phyloP scores from a whole-genome alignment of 208 protist species.

The Trypanosomatidae sp. region DNA sequence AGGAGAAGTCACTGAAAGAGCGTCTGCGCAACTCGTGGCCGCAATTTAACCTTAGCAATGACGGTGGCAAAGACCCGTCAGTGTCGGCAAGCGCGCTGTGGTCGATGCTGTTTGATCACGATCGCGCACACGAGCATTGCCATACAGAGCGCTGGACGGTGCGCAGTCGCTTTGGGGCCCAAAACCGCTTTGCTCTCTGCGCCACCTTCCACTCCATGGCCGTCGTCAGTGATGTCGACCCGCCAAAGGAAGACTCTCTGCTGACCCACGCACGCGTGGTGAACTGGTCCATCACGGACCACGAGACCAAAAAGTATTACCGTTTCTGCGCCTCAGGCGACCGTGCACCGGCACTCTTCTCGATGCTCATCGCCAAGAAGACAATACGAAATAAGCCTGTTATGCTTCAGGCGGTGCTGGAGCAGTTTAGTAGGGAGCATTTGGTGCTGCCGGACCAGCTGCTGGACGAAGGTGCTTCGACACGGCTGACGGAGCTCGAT shows the following conservation, averaged over 20 bases:
- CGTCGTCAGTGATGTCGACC: constrained; percentile 44
- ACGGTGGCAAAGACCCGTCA: not conserved
- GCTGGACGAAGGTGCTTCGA: constrained; percentile 22
- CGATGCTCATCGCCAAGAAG: constrained; percentile 45
- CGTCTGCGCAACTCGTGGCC: constrained; percentile 44
- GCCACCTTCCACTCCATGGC: constrained; percentile 40
- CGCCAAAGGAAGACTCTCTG: constrained; percentile 13
- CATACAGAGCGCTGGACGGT: constrained; percentile 45
- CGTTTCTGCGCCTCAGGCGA: constrained; percentile 55
- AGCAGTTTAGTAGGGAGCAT: constrained; percentile 44
- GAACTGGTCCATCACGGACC: constrained; percentile 59
- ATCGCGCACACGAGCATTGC: constrained; percentile 40
- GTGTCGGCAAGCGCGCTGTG: constrained; percentile 26
- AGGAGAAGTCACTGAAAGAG: constrained; percentile 30
- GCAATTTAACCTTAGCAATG: constrained; percentile 9
- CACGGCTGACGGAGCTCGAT: constrained; percentile 34
- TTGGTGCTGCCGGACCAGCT: constrained; percentile 47
- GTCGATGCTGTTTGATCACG: constrained; percentile 34
- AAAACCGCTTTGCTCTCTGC: constrained; percentile 46
- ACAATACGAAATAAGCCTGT: constrained; percentile 27
- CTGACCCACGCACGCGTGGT: constrained; percentile 31
- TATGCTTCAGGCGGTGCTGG: constrained; percentile 54
- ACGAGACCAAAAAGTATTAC: constrained; percentile 48
- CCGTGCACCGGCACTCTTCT: constrained; percentile 37
- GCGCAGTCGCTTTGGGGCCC: constrained; percentile 35